A percentile compares a stretch with the other conserved stretches of the same genome.
phyloP scores from a whole-genome alignment of 768 basidiomycete genomes.

The Xerocomus spinulosus region DNA sequence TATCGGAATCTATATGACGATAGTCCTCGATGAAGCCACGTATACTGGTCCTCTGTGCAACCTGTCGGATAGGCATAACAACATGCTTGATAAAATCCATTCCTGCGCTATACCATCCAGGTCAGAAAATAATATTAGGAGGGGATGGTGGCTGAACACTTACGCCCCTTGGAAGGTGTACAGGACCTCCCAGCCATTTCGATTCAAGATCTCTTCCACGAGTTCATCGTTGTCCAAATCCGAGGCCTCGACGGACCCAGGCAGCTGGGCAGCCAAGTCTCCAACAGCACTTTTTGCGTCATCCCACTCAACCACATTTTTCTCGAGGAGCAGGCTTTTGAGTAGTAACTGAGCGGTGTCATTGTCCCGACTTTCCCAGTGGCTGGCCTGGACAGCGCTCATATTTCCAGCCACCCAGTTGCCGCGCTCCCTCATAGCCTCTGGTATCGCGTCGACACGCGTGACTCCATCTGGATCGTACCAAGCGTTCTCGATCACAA shows the following conservation, averaged over 20 bases:
- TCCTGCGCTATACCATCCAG: slow-evolving; percentile 23
- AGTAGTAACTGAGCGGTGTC: slow-evolving; percentile 12
- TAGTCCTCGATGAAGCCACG: slow-evolving; percentile 39
- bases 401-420: slow-evolving; percentile 18
- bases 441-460: slow-evolving; percentile 35
- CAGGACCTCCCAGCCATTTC: slow-evolving; percentile 36
- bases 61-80: slow-evolving; percentile 32
- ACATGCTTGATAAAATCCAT: slow-evolving; percentile 40
- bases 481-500: slow-evolving; percentile 36
- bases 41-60: slow-evolving; percentile 30
- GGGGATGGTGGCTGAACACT: slow-evolving; percentile 16
- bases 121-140: slow-evolving; percentile 9
- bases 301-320: slow-evolving; percentile 26
- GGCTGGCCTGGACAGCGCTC: slow-evolving; percentile 11
- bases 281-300: slow-evolving; percentile 24
- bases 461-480: slow-evolving; percentile 35
- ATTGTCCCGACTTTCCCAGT: slow-evolving; percentile 9
- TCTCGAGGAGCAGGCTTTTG: slow-evolving; percentile 18
- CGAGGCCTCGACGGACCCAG: slow-evolving; percentile 6
- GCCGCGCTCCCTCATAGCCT: slow-evolving; percentile 23
- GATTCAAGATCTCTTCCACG: slow-evolving; percentile 29
- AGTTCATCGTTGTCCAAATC: slow-evolving; percentile 24
- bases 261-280: slow-evolving; percentile 16
- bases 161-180: slow-evolving; percentile 39
- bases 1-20: slow-evolving; percentile 27